These are phyloP conservation scores for Pelargonium myrrhifolium DNA, from an alignment of 441 rosid species.

Conservation along the genomic window DNA sequence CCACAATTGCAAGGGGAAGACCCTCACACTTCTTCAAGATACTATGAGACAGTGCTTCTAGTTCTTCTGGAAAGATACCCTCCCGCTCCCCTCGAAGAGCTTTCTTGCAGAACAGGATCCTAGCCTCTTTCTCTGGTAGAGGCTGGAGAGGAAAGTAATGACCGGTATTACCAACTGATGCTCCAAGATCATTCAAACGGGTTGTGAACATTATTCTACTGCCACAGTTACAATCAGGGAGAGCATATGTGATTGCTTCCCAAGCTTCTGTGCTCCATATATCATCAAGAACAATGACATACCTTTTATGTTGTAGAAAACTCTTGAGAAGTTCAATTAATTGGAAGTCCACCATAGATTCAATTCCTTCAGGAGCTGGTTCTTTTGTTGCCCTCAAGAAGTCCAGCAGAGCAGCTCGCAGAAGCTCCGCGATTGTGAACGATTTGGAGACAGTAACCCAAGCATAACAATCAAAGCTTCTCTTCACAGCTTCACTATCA, in stretches of 20 bases:
- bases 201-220: constrained; percentile 36
- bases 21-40: constrained; percentile 18
- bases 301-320: background rate
- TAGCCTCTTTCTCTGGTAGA: constrained; percentile 21
- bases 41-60: constrained; percentile 12
- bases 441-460: constrained; percentile 8
- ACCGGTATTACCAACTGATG: constrained; percentile 19
- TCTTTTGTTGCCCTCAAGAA: background rate
- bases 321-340: background rate
- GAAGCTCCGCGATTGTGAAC: background rate
- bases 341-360: constrained; percentile 5
- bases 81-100: background rate
- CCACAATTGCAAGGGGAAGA: constrained; percentile 20
- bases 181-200: constrained; percentile 19
- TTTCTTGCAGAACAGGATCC: constrained; percentile 27
- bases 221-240: constrained; percentile 24
- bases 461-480: constrained; percentile 4
- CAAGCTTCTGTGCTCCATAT: constrained; percentile 17
- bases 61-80: background rate
- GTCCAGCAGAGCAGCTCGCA: background rate
- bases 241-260: constrained; percentile 28
- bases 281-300: constrained; percentile 9
- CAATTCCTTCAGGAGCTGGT: background rate
- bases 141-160: constrained; percentile 21
- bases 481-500: constrained; percentile 5